Evolutionary conservation across 2,329 filamentous ascomycete species (phyloP).

Genomic region (Epichloe baconii): DNA sequence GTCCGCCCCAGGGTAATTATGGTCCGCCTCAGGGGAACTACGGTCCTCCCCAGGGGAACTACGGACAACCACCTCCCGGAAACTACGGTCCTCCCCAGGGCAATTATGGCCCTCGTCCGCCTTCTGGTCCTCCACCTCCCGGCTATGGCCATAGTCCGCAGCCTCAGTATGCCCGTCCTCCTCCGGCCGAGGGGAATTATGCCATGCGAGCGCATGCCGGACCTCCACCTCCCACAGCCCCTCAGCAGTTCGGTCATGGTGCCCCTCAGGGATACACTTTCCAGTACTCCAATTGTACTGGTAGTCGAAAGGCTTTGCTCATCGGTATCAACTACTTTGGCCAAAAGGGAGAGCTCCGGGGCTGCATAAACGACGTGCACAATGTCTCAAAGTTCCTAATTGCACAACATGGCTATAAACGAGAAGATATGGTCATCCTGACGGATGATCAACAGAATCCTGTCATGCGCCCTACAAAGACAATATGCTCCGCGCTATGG

Average conservation of each 20-base stretch:
- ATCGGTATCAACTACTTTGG: slow-evolving; percentile 76
- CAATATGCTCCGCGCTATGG: slow-evolving; percentile 63
- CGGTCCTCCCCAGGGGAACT: slow-evolving; percentile 6
- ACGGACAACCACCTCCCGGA: background rate
- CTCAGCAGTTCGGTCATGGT: slow-evolving; percentile 52
- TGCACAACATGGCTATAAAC: slow-evolving; percentile 54
- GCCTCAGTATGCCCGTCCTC: slow-evolving; percentile 10
- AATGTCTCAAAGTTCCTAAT: slow-evolving; percentile 63
- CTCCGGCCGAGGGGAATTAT: slow-evolving; percentile 4
- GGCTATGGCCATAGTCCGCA: background rate
- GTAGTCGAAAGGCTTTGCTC: slow-evolving; percentile 58
- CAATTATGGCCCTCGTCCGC: slow-evolving; percentile 10
- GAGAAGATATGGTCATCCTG: slow-evolving; percentile 68
- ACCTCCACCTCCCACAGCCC: slow-evolving; percentile 33
- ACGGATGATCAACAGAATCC: slow-evolving; percentile 63
- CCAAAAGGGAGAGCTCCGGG: slow-evolving; percentile 58
- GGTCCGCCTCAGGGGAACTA: slow-evolving; percentile 12
- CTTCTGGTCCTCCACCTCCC: slow-evolving; percentile 9
- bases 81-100: slow-evolving; percentile 7
- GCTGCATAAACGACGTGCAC: slow-evolving; percentile 71
- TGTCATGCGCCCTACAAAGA: slow-evolving; percentile 58
- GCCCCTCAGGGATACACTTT: slow-evolving; percentile 58
- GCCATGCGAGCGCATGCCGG: slow-evolving; percentile 8
- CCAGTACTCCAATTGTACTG: slow-evolving; percentile 64
- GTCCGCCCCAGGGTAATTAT: slow-evolving; percentile 14